Evolutionary conservation across 2,329 filamentous ascomycete genomes (phyloP).

Genomic region (Aureobasidium uvarum): DNA sequence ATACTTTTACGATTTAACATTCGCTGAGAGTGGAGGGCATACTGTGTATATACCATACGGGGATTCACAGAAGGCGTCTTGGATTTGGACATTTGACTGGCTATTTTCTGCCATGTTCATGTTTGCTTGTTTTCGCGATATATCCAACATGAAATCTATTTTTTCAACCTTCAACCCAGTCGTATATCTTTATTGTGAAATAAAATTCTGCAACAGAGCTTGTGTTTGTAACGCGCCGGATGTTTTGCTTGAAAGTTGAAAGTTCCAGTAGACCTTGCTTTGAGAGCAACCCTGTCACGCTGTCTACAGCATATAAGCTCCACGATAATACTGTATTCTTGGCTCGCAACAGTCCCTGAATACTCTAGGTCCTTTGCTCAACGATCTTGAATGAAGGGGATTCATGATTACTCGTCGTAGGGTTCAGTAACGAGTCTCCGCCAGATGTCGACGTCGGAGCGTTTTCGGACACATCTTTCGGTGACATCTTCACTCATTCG

Average conservation of each 20-base stretch:
- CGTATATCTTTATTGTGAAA: neutral
- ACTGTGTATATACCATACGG: constrained; percentile 15
- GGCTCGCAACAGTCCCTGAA: too few relatives aligned
- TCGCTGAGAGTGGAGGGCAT: neutral
- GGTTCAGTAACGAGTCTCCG: neutral
- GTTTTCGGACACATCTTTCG: constrained; percentile 3
- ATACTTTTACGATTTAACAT: constrained; percentile 12
- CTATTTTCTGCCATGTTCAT: constrained; percentile 8
- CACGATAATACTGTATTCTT: too few relatives aligned
- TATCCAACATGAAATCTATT: constrained; percentile 17
- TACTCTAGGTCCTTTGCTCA: too few relatives aligned
- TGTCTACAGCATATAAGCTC: too few relatives aligned
- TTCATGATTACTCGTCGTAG: too few relatives aligned
- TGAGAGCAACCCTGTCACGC: neutral
- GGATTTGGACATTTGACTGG: constrained; percentile 3
- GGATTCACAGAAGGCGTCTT: constrained; percentile 1
- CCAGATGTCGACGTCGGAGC: neutral
- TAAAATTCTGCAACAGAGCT: neutral
- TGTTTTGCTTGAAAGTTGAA: neutral
- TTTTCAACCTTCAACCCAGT: neutral
- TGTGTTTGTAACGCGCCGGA: neutral
- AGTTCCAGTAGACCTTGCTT: neutral
- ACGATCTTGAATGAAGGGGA: too few relatives aligned
- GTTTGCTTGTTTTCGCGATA: constrained; percentile 10
- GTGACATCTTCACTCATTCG: neutral